Percentiles rank a stretch among this genome's conserved stretches.
These are phyloP conservation scores for Mariannaea elegans DNA, from an alignment of 2,329 filamentous ascomycete species.

Conservation along the genomic window DNA sequence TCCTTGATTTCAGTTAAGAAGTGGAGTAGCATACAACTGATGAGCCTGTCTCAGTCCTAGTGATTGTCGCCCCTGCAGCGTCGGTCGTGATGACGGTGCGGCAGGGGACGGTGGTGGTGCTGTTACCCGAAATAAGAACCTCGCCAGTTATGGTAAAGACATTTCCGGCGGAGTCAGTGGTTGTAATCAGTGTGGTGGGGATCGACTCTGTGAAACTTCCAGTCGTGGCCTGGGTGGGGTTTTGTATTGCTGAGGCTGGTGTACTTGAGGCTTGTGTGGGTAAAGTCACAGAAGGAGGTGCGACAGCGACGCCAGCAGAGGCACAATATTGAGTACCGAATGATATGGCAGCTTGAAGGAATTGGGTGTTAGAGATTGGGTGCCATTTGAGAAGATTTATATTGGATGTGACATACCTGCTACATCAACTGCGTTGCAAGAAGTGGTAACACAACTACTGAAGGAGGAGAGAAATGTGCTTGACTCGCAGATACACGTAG, in stretches of 20 bases:
- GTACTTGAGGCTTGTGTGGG: neutral
- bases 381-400: neutral
- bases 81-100: constrained; percentile 1
- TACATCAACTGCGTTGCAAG: neutral
- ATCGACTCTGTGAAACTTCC: too few species aligned
- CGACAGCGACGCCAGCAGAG: neutral
- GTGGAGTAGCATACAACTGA: neutral
- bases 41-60: neutral
- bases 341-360: neutral
- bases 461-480: neutral
- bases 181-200: neutral
- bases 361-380: neutral
- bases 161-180: neutral
- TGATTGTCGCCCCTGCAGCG: neutral
- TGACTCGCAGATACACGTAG: neutral
- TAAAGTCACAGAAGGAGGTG: neutral
- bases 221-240: neutral
- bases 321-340: neutral
- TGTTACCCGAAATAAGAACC: neutral
- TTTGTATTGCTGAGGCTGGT: neutral
- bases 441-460: neutral
- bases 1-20: neutral
- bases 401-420: neutral
- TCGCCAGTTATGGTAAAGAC: neutral
- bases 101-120: neutral